Conservation (phyloP, 495 filamentous ascomycete species). For the Lentithecium fluviatile region DNA sequence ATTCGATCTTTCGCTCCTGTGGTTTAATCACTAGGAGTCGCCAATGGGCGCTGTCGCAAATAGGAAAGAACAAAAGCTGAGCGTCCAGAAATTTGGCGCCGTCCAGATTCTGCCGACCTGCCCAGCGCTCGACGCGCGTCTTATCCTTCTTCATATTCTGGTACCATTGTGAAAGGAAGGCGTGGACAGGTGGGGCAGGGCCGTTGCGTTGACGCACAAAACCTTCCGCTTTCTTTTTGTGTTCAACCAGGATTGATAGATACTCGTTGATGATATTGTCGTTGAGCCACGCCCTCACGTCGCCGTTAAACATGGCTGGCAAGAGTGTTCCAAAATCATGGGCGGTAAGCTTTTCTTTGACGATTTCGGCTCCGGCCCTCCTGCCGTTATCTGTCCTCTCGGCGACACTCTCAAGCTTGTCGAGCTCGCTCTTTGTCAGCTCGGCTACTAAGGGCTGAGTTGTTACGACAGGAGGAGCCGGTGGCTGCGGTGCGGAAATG, state of each 20-base stretch:
- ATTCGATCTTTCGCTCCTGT: conserved; percentile 59
- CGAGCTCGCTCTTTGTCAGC: background rate
- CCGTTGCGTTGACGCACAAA: conserved; percentile 32
- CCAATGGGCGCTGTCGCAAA: conserved; percentile 56
- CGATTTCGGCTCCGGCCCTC: background rate
- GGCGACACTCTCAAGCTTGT: background rate
- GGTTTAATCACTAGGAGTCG: conserved; percentile 73
- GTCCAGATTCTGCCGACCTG: conserved; percentile 48
- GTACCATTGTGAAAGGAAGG: conserved; percentile 73
- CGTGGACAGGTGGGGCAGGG: conserved; percentile 60
- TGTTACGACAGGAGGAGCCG: background rate
- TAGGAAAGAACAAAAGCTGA: conserved; percentile 62
- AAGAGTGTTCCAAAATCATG: conserved; percentile 65
- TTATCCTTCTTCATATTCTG: conserved; percentile 53
- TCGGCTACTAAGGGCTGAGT: background rate
- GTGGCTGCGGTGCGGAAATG: background rate
- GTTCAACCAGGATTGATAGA: conserved; percentile 58
- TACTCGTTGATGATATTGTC: conserved; percentile 77
- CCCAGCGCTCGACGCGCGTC: conserved; percentile 10
- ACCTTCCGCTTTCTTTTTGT: conserved; percentile 51
- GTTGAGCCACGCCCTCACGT: conserved; percentile 65
- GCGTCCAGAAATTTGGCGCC: conserved; percentile 55
- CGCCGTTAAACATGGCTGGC: conserved; percentile 24
- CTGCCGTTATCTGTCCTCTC: conserved; percentile 8
- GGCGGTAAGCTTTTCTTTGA: conserved; percentile 47